Conservation (phyloP, 208 protist species). For the Endotrypanum monterogeii region DNA sequence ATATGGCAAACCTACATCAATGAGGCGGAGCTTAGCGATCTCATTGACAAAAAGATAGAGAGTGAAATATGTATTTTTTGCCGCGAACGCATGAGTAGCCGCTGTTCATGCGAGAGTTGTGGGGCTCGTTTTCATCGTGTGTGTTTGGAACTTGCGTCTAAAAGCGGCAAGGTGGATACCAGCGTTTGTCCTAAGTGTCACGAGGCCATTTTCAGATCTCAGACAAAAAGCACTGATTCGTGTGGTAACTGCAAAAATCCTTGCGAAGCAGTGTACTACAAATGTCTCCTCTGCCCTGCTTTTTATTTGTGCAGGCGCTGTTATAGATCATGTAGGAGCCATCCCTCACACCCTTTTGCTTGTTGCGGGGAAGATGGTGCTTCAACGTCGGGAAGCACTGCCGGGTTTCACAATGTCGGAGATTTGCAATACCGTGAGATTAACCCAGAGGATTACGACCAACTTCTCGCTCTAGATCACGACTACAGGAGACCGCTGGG, state of each 20-base stretch:
- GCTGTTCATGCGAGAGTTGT: constrained; percentile 17
- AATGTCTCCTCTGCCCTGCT: constrained; percentile 53
- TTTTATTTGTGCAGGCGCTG: constrained; percentile 50
- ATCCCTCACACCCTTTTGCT: constrained; percentile 52
- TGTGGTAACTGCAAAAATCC: constrained; percentile 22
- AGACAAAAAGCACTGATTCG: neutral
- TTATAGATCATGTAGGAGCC: constrained; percentile 32
- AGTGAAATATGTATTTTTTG: constrained; percentile 37
- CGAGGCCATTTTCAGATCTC: neutral
- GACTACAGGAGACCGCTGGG: constrained; percentile 20
- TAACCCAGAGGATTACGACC: constrained; percentile 82
- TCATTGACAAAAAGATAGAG: constrained; percentile 27
- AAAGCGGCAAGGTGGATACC: neutral
- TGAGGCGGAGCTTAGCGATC: constrained; percentile 56
- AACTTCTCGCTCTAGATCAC: constrained; percentile 56
- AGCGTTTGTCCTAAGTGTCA: neutral
- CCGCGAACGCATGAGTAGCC: constrained; percentile 6
- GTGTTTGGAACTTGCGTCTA: constrained; percentile 22
- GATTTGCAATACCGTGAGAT: constrained; percentile 73
- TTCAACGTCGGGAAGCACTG: no score
- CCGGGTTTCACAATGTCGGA: constrained; percentile 14
- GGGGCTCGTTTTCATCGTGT: constrained; percentile 27
- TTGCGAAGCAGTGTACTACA: constrained; percentile 34
- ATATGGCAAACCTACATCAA: constrained; percentile 73
- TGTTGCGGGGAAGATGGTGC: neutral